Evolutionary conservation across 2,329 filamentous ascomycete genomes (phyloP), one percentile per base, ranked within the genome.

Genomic region (Sclerotiophoma versabilis): DNA sequence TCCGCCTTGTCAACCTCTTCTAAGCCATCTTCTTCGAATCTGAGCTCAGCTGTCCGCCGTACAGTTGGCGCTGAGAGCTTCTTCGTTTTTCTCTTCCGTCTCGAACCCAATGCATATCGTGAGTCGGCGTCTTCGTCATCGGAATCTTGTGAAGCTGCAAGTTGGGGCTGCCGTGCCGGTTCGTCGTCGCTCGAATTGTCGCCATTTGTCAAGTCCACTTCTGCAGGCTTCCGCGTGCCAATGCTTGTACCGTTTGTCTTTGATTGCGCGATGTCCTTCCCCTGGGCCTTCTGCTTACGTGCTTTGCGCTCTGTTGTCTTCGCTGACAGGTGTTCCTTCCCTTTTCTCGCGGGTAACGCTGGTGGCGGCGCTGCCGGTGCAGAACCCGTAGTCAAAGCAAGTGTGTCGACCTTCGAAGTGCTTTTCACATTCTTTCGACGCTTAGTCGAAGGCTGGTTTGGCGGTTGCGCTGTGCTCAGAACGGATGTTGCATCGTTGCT

Each of bases 1-100:
- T 57, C 22, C 2, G 49, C 44, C n/a, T 57, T 52, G 11, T 57
- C 54, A 8, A 52, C 19, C 14, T 52, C 54, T 22, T 45, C 54
- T 20, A 49, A 10, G 3, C 41, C 34, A n/a, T 54, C 51, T 23
- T 54, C 45, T 17, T 54, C 51, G 27, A 41, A 54, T 14, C 7
- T 34, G 17, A 54, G 45, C 20, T 54, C 51, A 25, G 45, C 51
- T 8, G 51, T 54, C 25, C 39, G 33, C 14, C 45, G 45, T 10
- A 17, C 39, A 30, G n/a, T 19, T 19, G 22, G n/a, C 6, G 25
- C 27, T n/a, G 9, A 19, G 7, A 17, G 19, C 17, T 37, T 54
- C 19, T 17, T 49, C 6, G 14, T 2, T 20, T 29, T 46, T 7
- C 11, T 34, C 23, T 46, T 49, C 14, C 29, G 33, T 5, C 29